phyloP scores from a whole-genome alignment of 2,329 filamentous ascomycete genomes.

The Scedosporium boydii region DNA sequence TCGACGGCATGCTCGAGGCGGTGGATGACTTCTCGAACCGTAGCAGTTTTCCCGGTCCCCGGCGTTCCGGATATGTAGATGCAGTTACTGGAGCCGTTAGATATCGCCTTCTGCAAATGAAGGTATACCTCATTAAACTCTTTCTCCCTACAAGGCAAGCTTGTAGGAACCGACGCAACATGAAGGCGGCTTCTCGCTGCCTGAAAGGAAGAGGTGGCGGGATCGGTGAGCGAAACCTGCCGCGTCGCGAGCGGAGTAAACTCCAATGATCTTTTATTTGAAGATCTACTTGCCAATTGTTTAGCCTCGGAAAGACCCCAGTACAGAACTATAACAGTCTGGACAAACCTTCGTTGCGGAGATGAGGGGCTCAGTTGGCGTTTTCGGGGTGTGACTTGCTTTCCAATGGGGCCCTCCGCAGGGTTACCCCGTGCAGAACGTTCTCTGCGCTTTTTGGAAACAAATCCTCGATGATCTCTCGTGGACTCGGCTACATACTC shows the following conservation, averaged over 20 bases:
- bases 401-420: neutral
- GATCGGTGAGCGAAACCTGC: constrained; percentile 63
- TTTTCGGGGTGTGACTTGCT: neutral
- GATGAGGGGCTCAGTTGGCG: neutral
- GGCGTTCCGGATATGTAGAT: constrained; percentile 99
- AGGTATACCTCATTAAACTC: constrained; percentile 91
- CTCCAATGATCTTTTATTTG: constrained; percentile 61
- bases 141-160: constrained; percentile 80
- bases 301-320: neutral
- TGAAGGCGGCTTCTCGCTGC: constrained; percentile 82
- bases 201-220: constrained; percentile 80
- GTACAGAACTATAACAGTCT: neutral
- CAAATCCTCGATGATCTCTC: constrained; percentile 47
- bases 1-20: constrained; percentile 80
- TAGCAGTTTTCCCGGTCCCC: constrained; percentile 94
- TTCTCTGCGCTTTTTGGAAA: neutral
- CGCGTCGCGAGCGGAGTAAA: constrained; percentile 94
- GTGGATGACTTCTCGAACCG: constrained; percentile 87
- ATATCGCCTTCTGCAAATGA: constrained; percentile 88
- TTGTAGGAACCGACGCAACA: constrained; percentile 83
- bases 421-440: neutral
- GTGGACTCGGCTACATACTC: constrained; percentile 63
- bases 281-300: neutral
- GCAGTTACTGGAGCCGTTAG: constrained; percentile 85
- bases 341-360: neutral